These are phyloP conservation scores for Picochlorum sp. DNA, from an alignment of 139 green algal genomes.

Conservation along the genomic window DNA sequence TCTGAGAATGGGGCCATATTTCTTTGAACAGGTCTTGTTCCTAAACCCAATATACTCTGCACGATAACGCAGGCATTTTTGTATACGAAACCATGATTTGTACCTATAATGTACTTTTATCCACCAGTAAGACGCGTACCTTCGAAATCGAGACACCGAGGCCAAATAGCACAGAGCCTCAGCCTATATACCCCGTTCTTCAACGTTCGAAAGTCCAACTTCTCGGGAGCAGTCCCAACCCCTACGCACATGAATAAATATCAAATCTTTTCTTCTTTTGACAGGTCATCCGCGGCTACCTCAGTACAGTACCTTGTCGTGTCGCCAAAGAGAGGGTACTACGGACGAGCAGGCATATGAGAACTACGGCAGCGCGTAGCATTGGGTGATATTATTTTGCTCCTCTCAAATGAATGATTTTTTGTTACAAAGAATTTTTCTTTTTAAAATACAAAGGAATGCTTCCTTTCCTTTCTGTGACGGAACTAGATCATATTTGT, in stretches of 20 bases:
- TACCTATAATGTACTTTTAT: neutral
- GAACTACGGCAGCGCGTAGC: no score
- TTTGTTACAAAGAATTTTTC: no score
- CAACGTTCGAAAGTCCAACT: neutral
- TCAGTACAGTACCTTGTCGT: no score
- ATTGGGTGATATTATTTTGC: no score
- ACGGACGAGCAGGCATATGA: no score
- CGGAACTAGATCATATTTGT: no score
- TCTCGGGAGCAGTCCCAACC: neutral
- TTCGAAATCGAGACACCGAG: conserved; percentile 3
- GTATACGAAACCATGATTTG: neutral
- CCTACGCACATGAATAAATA: neutral
- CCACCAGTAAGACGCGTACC: neutral
- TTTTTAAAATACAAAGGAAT: no score
- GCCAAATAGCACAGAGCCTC: conserved; percentile 6
- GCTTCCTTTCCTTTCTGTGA: no score
- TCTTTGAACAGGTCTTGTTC: neutral
- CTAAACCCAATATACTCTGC: neutral
- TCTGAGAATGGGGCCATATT: neutral
- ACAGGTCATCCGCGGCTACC: neutral
- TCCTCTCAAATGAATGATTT: no score
- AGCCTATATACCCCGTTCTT: neutral
- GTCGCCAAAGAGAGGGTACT: no score
- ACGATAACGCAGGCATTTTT: neutral
- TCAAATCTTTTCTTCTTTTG: neutral